A percentile compares a stretch with the other conserved stretches of the same genome.
Evolutionary conservation across 2,329 filamentous ascomycete species (phyloP).

Genomic region (Aschersonia sp.): DNA sequence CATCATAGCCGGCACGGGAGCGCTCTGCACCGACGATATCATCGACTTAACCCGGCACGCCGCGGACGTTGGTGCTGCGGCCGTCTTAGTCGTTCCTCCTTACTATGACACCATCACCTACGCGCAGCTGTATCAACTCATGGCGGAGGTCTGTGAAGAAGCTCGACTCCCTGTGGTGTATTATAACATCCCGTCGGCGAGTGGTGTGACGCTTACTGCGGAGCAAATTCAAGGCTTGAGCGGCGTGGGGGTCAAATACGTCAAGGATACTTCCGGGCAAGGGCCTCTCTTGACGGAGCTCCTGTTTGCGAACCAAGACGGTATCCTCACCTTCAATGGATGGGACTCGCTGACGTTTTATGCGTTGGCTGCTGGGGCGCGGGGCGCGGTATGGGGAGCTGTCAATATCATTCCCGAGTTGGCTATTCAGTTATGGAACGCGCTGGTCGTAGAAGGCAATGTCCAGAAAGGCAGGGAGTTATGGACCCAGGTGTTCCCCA

Average conservation of each 20-base stretch:
- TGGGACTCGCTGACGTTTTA: slow-evolving; percentile 36
- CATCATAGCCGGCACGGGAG: slow-evolving; percentile 26
- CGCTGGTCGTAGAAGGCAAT: slow-evolving; percentile 17
- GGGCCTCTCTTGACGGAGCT: slow-evolving; percentile 29
- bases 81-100: slow-evolving; percentile 30
- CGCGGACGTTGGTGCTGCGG: slow-evolving; percentile 13
- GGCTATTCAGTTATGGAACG: slow-evolving; percentile 26
- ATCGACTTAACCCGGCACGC: slow-evolving; percentile 5
- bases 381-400: slow-evolving; percentile 30
- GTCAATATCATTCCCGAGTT: slow-evolving; percentile 31
- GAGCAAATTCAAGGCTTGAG: slow-evolving; percentile 22
- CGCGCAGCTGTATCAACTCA: slow-evolving; percentile 17
- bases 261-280: slow-evolving; percentile 35
- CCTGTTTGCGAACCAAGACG: slow-evolving; percentile 17
- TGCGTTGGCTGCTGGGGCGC: slow-evolving; percentile 27
- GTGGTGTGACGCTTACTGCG: slow-evolving; percentile 13
- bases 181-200: neutral
- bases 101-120: slow-evolving; percentile 28
- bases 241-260: slow-evolving; percentile 26
- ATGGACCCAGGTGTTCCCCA: slow-evolving; percentile 28
- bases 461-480: slow-evolving; percentile 23
- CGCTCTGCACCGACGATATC: slow-evolving; percentile 16
- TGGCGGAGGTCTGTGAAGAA: slow-evolving; percentile 13
- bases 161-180: neutral
- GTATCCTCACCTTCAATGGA: slow-evolving; percentile 30